These are phyloP conservation scores for Trichaptum fuscoviolaceum DNA, from an alignment of 768 basidiomycete genomes.

Conservation along the genomic window DNA sequence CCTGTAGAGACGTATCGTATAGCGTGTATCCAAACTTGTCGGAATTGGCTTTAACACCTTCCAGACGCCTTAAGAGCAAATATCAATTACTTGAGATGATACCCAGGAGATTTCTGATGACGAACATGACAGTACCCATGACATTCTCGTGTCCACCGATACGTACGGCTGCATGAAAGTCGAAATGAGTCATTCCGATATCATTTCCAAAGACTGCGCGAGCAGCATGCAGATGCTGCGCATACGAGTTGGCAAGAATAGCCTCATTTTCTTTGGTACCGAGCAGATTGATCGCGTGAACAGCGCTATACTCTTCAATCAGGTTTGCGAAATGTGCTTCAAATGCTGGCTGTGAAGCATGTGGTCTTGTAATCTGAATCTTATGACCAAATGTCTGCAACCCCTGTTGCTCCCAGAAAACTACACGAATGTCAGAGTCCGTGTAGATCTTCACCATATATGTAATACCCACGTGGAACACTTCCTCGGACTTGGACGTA, in stretches of 20 bases:
- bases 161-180: slow-evolving; percentile 85
- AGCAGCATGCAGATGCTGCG: slow-evolving; percentile 69
- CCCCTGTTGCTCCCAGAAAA: slow-evolving; percentile 99
- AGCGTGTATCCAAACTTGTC: slow-evolving; percentile 86
- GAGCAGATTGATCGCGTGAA: slow-evolving; percentile 88
- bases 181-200: slow-evolving; percentile 81
- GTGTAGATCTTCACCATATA: not conserved
- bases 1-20: slow-evolving; percentile 58
- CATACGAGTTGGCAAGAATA: slow-evolving; percentile 76
- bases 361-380: slow-evolving; percentile 92
- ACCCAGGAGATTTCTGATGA: not conserved
- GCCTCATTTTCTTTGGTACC: slow-evolving; percentile 92
- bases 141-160: slow-evolving; percentile 86
- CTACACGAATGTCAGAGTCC: slow-evolving; percentile 32
- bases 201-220: slow-evolving; percentile 57
- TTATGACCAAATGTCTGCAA: slow-evolving; percentile 90
- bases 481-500: slow-evolving; percentile 94
- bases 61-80: slow-evolving; percentile 32
- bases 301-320: slow-evolving; percentile 76
- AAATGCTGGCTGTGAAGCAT: slow-evolving; percentile 95
- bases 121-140: slow-evolving; percentile 63
- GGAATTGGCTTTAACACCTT: slow-evolving; percentile 53
- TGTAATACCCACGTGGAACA: slow-evolving; percentile 72
- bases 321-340: slow-evolving; percentile 88
- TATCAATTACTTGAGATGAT: not conserved